These are phyloP conservation scores for Tephrocybe rancida DNA, from an alignment of 768 basidiomycete genomes.

Conservation along the genomic window DNA sequence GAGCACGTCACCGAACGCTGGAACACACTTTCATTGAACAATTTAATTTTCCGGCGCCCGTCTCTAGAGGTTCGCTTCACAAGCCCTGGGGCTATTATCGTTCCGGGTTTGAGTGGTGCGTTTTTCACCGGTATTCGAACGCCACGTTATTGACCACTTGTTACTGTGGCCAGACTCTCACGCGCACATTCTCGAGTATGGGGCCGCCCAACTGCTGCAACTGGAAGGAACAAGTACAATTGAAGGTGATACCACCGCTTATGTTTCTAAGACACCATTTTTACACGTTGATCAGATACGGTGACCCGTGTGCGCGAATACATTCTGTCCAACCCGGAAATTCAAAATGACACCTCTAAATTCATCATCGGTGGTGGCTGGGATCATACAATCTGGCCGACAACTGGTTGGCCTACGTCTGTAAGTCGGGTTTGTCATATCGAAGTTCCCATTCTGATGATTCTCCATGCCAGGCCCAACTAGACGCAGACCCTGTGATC, in stretches of 20 bases:
- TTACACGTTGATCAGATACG: constrained; percentile 46
- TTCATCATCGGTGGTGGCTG: constrained; percentile 85
- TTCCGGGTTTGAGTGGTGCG: constrained; percentile 76
- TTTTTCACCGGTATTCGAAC: constrained; percentile 11
- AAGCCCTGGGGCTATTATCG: constrained; percentile 57
- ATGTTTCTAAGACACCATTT: neutral
- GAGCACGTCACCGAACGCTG: constrained; percentile 46
- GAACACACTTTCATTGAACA: constrained; percentile 26
- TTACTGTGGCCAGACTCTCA: constrained; percentile 77
- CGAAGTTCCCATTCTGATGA: neutral
- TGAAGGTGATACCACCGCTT: constrained; percentile 41
- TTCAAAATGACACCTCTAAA: constrained; percentile 55
- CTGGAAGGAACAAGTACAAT: constrained; percentile 64
- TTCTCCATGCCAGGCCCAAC: constrained; percentile 51
- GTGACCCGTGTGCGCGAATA: constrained; percentile 62
- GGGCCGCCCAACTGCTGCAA: constrained; percentile 63
- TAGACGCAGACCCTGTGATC: constrained; percentile 72
- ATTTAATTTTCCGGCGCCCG: constrained; percentile 20
- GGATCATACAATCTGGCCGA: constrained; percentile 84
- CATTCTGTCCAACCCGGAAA: constrained; percentile 58
- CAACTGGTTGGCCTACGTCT: constrained; percentile 63
- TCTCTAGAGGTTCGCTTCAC: constrained; percentile 49
- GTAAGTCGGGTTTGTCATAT: constrained; percentile 41
- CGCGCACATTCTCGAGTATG: constrained; percentile 79
- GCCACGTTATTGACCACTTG: constrained; percentile 4